These are phyloP conservation scores for Kwoniella shivajii DNA, from an alignment of 1,284 basidiomycete species.

Conservation along the genomic window DNA sequence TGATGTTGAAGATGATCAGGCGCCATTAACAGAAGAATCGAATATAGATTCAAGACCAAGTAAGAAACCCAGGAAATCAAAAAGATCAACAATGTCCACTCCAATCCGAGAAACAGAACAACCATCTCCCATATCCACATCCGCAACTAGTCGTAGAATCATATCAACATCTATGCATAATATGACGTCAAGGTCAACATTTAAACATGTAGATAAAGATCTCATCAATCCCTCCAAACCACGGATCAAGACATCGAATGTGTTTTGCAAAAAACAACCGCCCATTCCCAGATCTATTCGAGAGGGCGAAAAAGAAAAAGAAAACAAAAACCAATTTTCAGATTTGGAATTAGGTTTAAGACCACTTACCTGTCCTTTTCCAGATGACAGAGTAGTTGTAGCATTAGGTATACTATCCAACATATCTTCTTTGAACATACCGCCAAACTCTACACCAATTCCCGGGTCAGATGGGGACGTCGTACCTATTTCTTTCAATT, in stretches of 20 bases:
- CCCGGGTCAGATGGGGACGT: not conserved
- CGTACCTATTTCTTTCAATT: not conserved
- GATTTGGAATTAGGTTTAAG: not conserved
- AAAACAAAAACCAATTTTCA: not conserved
- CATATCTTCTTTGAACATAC: not conserved
- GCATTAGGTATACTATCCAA: slow-evolving; percentile 9
- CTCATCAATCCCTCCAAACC: not conserved
- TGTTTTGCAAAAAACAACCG: slow-evolving; percentile 1
- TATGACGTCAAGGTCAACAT: too few relatives aligned
- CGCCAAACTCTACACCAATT: not conserved
- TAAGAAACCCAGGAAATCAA: not conserved
- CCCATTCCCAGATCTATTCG: not conserved
- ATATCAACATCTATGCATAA: too few relatives aligned
- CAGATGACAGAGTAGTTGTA: not conserved
- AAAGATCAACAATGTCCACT: not conserved
- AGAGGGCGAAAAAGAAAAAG: not conserved
- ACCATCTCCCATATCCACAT: not conserved
- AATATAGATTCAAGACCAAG: not conserved
- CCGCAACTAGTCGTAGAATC: too few relatives aligned
- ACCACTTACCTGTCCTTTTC: slow-evolving; percentile 2
- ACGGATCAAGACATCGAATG: not conserved
- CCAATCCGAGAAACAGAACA: not conserved
- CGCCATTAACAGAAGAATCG: not conserved
- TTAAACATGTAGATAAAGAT: too few relatives aligned
- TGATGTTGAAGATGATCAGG: too few relatives aligned